Evolutionary conservation across 1,139 yeast species (phyloP).

Genomic region (Kodamaea plutei): DNA sequence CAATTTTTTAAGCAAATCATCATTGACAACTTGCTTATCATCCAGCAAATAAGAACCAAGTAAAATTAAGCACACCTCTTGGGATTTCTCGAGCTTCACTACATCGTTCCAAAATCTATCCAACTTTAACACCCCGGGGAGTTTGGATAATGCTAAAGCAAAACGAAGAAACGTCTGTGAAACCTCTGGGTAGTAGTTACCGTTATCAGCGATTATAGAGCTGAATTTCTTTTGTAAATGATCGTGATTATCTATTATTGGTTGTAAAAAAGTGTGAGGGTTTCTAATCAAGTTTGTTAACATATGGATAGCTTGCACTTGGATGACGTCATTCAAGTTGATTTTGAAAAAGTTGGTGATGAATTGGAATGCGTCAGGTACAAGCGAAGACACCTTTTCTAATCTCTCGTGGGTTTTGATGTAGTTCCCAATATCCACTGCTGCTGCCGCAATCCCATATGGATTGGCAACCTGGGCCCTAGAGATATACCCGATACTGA

Average conservation of each 20-base stretch:
- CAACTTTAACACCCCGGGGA: slow-evolving; percentile 12
- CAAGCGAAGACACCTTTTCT: slow-evolving; percentile 15
- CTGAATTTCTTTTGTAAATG: slow-evolving; percentile 17
- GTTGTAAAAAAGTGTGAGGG: slow-evolving; percentile 14
- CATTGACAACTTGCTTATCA: slow-evolving; percentile 3
- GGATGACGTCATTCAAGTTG: slow-evolving; percentile 33
- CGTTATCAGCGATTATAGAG: slow-evolving; percentile 33
- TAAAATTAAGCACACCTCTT: slow-evolving; percentile 15
- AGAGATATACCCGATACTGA: slow-evolving; percentile 8
- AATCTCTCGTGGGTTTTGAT: slow-evolving; percentile 20
- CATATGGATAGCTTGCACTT: slow-evolving; percentile 37
- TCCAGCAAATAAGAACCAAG: slow-evolving; percentile 13
- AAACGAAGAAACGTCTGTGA: slow-evolving; percentile 25
- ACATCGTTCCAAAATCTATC: slow-evolving; percentile 18
- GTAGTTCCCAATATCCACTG: slow-evolving; percentile 36
- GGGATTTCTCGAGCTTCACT: slow-evolving; percentile 8
- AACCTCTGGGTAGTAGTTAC: slow-evolving; percentile 35
- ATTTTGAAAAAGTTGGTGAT: slow-evolving; percentile 19
- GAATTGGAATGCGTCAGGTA: slow-evolving; percentile 14
- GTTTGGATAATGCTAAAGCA: slow-evolving; percentile 26
- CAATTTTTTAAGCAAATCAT: slow-evolving; percentile 4
- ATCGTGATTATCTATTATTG: slow-evolving; percentile 9
- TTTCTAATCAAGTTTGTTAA: slow-evolving; percentile 26
- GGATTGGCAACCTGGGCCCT: slow-evolving; percentile 15
- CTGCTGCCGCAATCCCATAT: slow-evolving; percentile 27